Evolutionary conservation across 306 rosid genomes (phyloP), one percentile per base, ranked within the genome.

Genomic region (Casuarina equisetifolia): DNA sequence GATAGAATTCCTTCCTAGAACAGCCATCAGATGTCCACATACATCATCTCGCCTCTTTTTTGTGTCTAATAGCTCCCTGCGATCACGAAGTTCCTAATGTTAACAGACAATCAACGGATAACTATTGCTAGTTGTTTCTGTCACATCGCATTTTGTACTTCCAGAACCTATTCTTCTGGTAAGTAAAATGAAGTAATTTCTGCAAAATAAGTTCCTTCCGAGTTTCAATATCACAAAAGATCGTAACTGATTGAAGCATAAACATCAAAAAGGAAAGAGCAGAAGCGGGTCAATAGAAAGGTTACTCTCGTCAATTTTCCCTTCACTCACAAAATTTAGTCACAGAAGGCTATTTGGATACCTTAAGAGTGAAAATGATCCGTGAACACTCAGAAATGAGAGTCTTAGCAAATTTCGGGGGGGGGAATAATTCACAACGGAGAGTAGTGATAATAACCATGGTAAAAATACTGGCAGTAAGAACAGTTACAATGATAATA

Each of bases 31-130:
- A 86, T 82, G 89, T 62, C 85, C 81, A 50, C 93, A 85, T 45
- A 93, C 80, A 52, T 82, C 74, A 32, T 93, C 93, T 74, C 69
- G 90, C 79, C 98, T 85, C 88, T 86, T 40, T 75, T 88, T 85
- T 7, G 91, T 93, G 82, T 91, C 92, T 53, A 93, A 76, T 73
- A 81, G 75, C 73, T 86, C 93, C 94, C 98, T 93, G 85, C 54
- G 66, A 55, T 62, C n/a, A 80, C 17, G 73, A 46, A 46, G 69
- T 49, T 73, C 35, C 77, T 38, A 40, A 74, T 54, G 73, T 79
- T 51, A n/a, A 45, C 66, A 7, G 51, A 44, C 15, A 2, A 77
- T 53, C 61, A 45, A 81, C 13, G 46, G 43, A 38, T 63, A 76
- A 50, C 52, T 46, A 13, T 13, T 7, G 20, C 45, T 10, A n/a